Conservation (phyloP, 768 basidiomycete genomes). For the Collybia mongolica region DNA sequence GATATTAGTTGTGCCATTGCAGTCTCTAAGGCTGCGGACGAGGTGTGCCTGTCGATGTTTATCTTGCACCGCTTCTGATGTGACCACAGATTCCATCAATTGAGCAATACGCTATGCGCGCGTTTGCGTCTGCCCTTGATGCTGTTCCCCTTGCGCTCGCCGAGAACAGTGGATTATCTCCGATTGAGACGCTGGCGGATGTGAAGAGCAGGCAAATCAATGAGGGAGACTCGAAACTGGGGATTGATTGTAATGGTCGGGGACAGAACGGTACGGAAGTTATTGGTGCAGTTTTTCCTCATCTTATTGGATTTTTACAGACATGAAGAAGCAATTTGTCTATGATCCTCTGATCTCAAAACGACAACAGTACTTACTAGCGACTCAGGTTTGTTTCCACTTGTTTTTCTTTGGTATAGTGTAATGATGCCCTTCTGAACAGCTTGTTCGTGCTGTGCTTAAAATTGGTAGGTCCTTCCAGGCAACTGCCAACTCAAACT, state of each 20-base stretch:
- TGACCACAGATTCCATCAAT: constrained; percentile 80
- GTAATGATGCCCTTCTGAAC: constrained; percentile 7
- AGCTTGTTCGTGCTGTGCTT: constrained; percentile 84
- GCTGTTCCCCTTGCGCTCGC: constrained; percentile 94
- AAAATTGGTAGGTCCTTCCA: constrained; percentile 67
- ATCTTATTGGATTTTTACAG: constrained; percentile 35
- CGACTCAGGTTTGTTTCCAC: constrained; percentile 73
- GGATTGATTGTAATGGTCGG: constrained; percentile 88
- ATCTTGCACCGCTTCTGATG: background rate
- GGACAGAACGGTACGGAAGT: constrained; percentile 75
- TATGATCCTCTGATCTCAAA: constrained; percentile 98
- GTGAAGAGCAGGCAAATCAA: constrained; percentile 91
- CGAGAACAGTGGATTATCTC: constrained; percentile 95
- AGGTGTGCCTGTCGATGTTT: constrained; percentile 45
- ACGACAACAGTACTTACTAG: constrained; percentile 93
- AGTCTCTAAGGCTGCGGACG: constrained; percentile 91
- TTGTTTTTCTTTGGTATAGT: background rate
- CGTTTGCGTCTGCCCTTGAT: constrained; percentile 95
- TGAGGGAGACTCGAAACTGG: constrained; percentile 82
- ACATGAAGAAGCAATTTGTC: constrained; percentile 97
- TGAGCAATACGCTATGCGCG: constrained; percentile 99
- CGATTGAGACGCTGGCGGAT: constrained; percentile 95
- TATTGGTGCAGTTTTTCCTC: background rate
- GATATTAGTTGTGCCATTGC: constrained; percentile 96
- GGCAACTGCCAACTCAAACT: background rate